These are phyloP conservation scores for Tuber melanosporum DNA, from an alignment of 495 filamentous ascomycete genomes.

Conservation along the genomic window DNA sequence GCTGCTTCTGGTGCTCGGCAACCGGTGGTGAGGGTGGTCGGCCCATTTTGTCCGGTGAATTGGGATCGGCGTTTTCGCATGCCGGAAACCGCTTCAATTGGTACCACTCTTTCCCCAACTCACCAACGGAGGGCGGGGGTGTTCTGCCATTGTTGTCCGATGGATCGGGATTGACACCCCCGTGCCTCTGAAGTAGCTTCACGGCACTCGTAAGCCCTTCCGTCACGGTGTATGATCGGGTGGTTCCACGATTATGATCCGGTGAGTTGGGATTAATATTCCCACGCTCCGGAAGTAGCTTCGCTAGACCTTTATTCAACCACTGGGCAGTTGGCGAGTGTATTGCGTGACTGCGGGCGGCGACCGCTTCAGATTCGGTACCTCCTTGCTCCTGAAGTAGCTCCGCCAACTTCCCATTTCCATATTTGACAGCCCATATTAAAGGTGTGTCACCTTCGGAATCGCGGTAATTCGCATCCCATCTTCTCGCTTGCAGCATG, in stretches of 20 bases:
- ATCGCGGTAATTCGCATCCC: background rate
- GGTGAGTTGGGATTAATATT: background rate
- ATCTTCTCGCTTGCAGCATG: background rate
- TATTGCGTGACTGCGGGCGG: rapidly evolving
- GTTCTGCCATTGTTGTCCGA: background rate
- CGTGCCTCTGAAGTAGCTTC: background rate
- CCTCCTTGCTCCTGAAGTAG: background rate
- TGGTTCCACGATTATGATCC: background rate
- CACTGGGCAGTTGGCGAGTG: background rate
- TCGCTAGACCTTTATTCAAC: background rate
- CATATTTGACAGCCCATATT: background rate
- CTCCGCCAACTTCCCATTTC: background rate
- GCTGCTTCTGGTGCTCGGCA: background rate
- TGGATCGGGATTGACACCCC: background rate
- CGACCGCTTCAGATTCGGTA: background rate
- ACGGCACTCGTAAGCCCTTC: background rate
- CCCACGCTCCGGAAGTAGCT: background rate
- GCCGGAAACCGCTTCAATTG: background rate
- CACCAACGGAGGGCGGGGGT: background rate
- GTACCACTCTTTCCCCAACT: background rate
- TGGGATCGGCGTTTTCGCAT: background rate
- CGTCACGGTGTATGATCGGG: background rate
- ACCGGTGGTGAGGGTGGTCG: background rate
- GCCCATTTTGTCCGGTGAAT: background rate
- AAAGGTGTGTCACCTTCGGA: background rate